Percentiles rank a stretch among this genome's conserved stretches.
These are phyloP conservation scores for Calocybe gambosa DNA, from an alignment of 1,284 basidiomycete genomes.

Conservation along the genomic window DNA sequence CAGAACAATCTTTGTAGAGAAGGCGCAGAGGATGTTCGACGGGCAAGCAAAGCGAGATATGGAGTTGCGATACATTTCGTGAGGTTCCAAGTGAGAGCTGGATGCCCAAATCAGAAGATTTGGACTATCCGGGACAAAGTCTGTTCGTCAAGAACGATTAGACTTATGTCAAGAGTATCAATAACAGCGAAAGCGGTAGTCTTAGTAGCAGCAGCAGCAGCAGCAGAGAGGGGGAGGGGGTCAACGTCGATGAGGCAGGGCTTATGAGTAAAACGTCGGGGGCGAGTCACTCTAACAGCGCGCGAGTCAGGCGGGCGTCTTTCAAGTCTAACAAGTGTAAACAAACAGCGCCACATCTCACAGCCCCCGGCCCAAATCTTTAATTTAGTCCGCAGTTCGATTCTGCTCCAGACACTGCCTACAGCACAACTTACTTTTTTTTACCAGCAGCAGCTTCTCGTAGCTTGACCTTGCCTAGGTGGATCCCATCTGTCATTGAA, in stretches of 20 bases:
- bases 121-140: slow-evolving; percentile 39
- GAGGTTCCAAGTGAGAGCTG: slow-evolving; percentile 22
- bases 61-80: slow-evolving; percentile 33
- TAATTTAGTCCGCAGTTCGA: slow-evolving; percentile 1
- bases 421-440: no score
- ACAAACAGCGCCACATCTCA: slow-evolving; percentile 18
- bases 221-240: not conserved
- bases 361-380: slow-evolving; percentile 11
- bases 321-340: slow-evolving; percentile 16
- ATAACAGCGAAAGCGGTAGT: not conserved
- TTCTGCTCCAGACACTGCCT: no score
- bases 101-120: slow-evolving; percentile 37
- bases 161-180: slow-evolving; percentile 6
- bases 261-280: not conserved
- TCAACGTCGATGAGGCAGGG: slow-evolving; percentile 11
- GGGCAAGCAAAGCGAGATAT: slow-evolving; percentile 23
- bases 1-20: slow-evolving; percentile 14
- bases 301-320: slow-evolving; percentile 18
- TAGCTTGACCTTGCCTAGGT: no score
- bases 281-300: slow-evolving; percentile 15
- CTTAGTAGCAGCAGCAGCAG: not conserved
- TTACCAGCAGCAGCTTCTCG: no score
- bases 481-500: no score
- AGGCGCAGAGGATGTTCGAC: slow-evolving; percentile 16
- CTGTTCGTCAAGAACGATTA: slow-evolving; percentile 22